These are phyloP conservation scores for Byssothecium circinans DNA, from an alignment of 2,329 filamentous ascomycete genomes.

Conservation along the genomic window DNA sequence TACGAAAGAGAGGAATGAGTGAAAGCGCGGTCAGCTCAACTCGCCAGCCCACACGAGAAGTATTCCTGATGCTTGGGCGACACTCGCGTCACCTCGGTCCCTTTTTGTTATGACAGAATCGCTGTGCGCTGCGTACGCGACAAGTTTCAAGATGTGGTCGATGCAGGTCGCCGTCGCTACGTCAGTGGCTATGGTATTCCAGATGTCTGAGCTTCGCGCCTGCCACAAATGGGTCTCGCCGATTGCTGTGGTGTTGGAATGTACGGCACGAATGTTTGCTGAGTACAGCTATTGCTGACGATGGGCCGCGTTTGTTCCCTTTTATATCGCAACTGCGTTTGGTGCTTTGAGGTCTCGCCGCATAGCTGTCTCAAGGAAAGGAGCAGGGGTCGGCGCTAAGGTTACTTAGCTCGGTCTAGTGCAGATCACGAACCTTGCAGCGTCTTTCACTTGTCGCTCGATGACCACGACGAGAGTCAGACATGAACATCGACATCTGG, in stretches of 20 bases:
- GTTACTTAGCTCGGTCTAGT: not conserved
- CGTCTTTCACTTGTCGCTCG: too few relatives aligned
- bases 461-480: too few relatives aligned
- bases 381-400: not conserved
- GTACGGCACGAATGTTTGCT: not conserved
- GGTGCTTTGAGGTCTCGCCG: not conserved
- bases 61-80: too few relatives aligned
- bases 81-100: too few relatives aligned
- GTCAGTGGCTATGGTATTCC: conserved; percentile 22
- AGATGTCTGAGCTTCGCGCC: not conserved
- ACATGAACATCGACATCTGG: too few relatives aligned
- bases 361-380: not conserved
- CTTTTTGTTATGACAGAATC: too few relatives aligned
- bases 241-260: too few relatives aligned
- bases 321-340: too few relatives aligned
- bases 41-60: too few relatives aligned
- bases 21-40: too few relatives aligned
- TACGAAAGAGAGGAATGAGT: too few relatives aligned
- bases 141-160: conserved; percentile 18
- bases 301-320: too few relatives aligned
- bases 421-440: not conserved
- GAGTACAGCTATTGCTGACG: not conserved
- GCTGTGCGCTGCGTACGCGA: conserved; percentile 3
- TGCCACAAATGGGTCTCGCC: not conserved
- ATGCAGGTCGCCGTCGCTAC: conserved; percentile 26